Evolutionary conservation across 139 green algal genomes (phyloP).

Genomic region (Gonium pectorale): DNA sequence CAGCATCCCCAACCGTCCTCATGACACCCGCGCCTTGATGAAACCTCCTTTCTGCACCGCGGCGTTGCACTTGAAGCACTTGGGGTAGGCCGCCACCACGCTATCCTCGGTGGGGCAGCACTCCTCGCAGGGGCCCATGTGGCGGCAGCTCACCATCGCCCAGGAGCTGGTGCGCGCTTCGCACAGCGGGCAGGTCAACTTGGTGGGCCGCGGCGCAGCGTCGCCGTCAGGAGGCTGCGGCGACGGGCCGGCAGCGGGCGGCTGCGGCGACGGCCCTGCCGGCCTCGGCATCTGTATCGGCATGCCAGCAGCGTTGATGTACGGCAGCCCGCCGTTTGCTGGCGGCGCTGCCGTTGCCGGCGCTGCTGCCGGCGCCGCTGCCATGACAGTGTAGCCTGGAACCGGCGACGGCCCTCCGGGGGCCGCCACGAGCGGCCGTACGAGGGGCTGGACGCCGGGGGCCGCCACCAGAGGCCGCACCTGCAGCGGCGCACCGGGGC

Average conservation of each 20-base stretch:
- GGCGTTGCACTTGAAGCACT: not conserved
- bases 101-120: not conserved
- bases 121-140: conserved; percentile 12
- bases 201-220: not conserved
- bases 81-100: not conserved
- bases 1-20: too few species aligned
- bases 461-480: too few species aligned
- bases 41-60: not conserved
- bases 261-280: not conserved
- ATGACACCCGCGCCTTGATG: not conserved
- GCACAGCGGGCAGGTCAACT: conserved; percentile 1
- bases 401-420: too few species aligned
- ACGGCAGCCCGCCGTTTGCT: too few species aligned
- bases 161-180: not conserved
- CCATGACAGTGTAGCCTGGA: too few species aligned
- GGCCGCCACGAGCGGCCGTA: too few species aligned
- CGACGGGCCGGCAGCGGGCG: not conserved
- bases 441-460: too few species aligned
- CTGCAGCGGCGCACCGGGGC: too few species aligned
- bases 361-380: too few species aligned
- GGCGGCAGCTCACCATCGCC: not conserved
- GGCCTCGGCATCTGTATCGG: too few species aligned
- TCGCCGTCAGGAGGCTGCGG: not conserved
- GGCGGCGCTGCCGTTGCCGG: too few species aligned
- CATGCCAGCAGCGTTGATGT: too few species aligned